A percentile compares a stretch with the other conserved stretches of the same genome.
Conservation (phyloP, 2,329 filamentous ascomycete species). For the Knufia fluminis region DNA sequence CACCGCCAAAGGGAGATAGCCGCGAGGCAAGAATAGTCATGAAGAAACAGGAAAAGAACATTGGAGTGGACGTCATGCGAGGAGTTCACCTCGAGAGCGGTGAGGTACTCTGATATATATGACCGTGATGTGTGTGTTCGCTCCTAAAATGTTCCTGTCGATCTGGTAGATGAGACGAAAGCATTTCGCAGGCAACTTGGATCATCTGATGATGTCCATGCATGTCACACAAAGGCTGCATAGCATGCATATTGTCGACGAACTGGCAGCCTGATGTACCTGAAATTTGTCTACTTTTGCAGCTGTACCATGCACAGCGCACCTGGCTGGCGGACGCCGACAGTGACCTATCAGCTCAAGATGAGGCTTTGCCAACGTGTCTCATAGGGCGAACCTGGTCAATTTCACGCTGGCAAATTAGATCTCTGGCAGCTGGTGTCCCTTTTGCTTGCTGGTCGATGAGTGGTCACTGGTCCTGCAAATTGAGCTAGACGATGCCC, state of each 20-base stretch:
- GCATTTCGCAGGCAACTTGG: background rate
- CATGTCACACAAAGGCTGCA: slow-evolving; percentile 4
- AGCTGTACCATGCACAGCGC: background rate
- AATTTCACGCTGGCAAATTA: slow-evolving; percentile 5
- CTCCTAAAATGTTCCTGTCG: background rate
- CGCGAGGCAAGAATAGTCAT: background rate
- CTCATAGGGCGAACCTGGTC: slow-evolving; percentile 10
- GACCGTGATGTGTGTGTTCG: background rate
- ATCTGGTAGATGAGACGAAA: background rate
- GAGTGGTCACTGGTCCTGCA: slow-evolving; percentile 7
- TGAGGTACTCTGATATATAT: too few species aligned
- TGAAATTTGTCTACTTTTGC: background rate
- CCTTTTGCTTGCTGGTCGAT: background rate
- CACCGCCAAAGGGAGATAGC: background rate
- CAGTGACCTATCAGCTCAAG: slow-evolving; percentile 7
- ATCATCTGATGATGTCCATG: background rate
- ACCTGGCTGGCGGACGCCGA: too few species aligned
- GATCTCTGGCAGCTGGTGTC: background rate
- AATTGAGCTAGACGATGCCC: slow-evolving; percentile 10
- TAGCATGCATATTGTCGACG: background rate
- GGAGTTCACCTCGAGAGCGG: background rate
- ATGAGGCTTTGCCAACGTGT: slow-evolving; percentile 10
- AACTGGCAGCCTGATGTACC: slow-evolving; percentile 7
- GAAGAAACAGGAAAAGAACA: background rate
- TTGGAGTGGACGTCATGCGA: background rate